Percentiles rank a stretch among this genome's conserved stretches.
Conservation (phyloP, 2,329 filamentous ascomycete genomes). For the Plectosphaerella plurivora region DNA sequence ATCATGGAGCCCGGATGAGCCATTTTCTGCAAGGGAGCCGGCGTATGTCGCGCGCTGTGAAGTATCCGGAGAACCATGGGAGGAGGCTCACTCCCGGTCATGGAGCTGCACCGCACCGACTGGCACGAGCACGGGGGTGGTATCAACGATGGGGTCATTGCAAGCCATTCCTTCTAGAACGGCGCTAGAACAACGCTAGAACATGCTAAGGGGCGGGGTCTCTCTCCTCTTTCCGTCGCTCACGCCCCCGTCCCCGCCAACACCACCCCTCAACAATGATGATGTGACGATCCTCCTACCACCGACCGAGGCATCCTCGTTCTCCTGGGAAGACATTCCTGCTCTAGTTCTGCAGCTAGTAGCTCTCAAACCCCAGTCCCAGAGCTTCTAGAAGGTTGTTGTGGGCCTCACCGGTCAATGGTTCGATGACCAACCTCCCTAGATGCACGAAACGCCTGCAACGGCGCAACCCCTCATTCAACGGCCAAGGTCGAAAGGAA, state of each 20-base stretch:
- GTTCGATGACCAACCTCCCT: too few species aligned
- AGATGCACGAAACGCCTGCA: too few species aligned
- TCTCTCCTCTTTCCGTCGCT: neutral
- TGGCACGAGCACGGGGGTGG: neutral
- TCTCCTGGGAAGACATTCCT: too few species aligned
- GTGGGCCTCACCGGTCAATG: too few species aligned
- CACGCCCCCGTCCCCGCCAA: neutral
- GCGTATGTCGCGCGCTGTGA: too few species aligned
- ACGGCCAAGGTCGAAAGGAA: too few species aligned
- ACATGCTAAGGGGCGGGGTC: neutral
- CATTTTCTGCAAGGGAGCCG: neutral
- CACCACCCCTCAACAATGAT: neutral
- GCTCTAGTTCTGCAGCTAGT: too few species aligned
- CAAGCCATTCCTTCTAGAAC: constrained; percentile 5
- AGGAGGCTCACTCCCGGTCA: neutral
- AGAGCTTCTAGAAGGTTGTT: too few species aligned
- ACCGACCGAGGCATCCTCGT: too few species aligned
- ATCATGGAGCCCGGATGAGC: neutral
- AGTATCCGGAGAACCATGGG: too few species aligned
- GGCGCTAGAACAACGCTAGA: constrained; percentile 8
- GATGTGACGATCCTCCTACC: neutral
- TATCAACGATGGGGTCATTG: neutral
- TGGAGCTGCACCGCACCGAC: neutral
- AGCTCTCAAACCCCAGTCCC: too few species aligned
- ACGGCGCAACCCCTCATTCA: too few species aligned